Conservation (phyloP, 139 green algal genomes). For the Monoraphidium neglectum region DNA sequence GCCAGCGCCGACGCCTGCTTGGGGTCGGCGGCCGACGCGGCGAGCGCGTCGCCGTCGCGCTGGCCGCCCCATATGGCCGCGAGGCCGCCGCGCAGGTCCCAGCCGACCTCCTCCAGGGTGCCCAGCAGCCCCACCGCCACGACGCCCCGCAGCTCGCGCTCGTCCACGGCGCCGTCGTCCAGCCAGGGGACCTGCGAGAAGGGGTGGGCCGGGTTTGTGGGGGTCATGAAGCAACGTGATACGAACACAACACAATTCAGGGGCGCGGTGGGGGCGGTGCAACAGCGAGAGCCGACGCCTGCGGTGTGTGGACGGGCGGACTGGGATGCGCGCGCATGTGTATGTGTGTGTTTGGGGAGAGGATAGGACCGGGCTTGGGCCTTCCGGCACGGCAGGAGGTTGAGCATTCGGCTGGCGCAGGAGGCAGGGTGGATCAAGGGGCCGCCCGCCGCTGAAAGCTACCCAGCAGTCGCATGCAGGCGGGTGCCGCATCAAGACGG, state of each 20-base stretch:
- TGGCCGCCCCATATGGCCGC: conserved; percentile 20
- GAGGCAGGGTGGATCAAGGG: too few relatives aligned
- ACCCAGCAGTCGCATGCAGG: too few relatives aligned
- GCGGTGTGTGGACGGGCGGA: background rate
- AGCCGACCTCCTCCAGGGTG: conserved; percentile 33
- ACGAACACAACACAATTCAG: background rate
- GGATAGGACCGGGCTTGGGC: too few relatives aligned
- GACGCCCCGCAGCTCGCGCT: conserved; percentile 26
- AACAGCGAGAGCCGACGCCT: background rate
- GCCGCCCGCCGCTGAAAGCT: too few relatives aligned
- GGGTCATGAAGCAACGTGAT: background rate
- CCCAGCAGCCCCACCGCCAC: conserved; percentile 29
- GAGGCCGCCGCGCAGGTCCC: conserved; percentile 7
- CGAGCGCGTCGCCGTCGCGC: conserved; percentile 14
- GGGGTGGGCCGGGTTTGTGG: background rate
- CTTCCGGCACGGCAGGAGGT: too few relatives aligned
- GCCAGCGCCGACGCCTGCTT: conserved; percentile 12
- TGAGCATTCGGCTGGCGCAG: too few relatives aligned
- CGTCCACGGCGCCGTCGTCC: conserved; percentile 23
- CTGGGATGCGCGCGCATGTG: too few relatives aligned
- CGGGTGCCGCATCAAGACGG: too few relatives aligned
- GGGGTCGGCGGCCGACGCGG: background rate
- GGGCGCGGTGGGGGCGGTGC: background rate
- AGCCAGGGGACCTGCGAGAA: conserved; percentile 31
- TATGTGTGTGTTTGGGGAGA: too few relatives aligned